These are phyloP conservation scores for Xylariaceae sp. DNA, from an alignment of 2,329 filamentous ascomycete species.

Conservation along the genomic window DNA sequence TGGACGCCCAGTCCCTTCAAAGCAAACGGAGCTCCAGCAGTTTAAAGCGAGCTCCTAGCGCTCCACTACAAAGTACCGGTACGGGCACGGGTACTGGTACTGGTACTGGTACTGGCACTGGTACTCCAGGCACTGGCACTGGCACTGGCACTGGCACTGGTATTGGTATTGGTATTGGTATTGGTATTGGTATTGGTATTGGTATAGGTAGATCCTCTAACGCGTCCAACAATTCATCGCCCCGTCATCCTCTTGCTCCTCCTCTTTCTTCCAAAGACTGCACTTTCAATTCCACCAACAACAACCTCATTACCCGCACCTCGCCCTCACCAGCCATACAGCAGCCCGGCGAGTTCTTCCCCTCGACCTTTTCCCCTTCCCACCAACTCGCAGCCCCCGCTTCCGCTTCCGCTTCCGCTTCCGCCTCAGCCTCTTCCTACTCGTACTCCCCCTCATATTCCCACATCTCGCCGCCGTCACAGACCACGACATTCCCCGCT, in stretches of 20 bases:
- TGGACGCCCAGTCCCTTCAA: slow-evolving; percentile 63
- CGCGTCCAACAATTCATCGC: slow-evolving; percentile 55
- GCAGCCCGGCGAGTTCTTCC: slow-evolving; percentile 54
- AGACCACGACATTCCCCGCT: slow-evolving; percentile 28
- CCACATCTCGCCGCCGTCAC: slow-evolving; percentile 12
- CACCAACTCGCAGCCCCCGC: slow-evolving; percentile 32
- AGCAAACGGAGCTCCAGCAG: slow-evolving; percentile 70
- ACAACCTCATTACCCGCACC: slow-evolving; percentile 40
- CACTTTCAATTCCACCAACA: too few relatives aligned
- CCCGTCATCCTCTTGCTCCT: slow-evolving; percentile 52
- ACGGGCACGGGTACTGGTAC: too few relatives aligned
- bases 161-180: too few relatives aligned
- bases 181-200: too few relatives aligned
- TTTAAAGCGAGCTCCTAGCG: slow-evolving; percentile 66
- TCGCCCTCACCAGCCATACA: slow-evolving; percentile 58
- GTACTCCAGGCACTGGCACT: too few relatives aligned
- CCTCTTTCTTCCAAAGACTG: slow-evolving; percentile 44
- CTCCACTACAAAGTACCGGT: slow-evolving; percentile 52
- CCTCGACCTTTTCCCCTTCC: slow-evolving; percentile 46
- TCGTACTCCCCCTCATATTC: not conserved
- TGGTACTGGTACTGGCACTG: too few relatives aligned
- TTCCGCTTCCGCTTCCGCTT: slow-evolving; percentile 21
- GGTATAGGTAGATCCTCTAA: slow-evolving; percentile 43
- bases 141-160: too few relatives aligned
- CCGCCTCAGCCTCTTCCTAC: not conserved